Conservation (phyloP, 1,284 basidiomycete species). For the Moniliophthora roreri region DNA sequence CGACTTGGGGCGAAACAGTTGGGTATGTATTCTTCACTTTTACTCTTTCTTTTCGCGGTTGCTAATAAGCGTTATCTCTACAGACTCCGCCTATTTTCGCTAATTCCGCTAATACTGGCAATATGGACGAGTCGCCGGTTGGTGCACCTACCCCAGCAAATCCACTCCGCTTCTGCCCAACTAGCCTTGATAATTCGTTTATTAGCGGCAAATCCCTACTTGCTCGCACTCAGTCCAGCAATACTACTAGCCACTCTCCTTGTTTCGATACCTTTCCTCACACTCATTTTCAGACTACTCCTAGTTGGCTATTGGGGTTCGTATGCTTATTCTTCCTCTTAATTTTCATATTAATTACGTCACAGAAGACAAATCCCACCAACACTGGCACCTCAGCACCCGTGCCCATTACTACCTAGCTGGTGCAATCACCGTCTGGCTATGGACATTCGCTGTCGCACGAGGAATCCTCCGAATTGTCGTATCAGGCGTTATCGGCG, state of each 20-base stretch:
- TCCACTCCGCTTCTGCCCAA: slow-evolving; percentile 73
- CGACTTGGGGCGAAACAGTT: slow-evolving; percentile 79
- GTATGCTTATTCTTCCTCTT: slow-evolving; percentile 1
- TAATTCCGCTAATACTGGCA: slow-evolving; percentile 73
- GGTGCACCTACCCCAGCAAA: slow-evolving; percentile 60
- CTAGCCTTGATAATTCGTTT: slow-evolving; percentile 81
- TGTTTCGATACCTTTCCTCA: slow-evolving; percentile 82
- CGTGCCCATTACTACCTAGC: slow-evolving; percentile 85
- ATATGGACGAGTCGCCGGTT: slow-evolving; percentile 73
- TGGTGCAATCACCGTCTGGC: slow-evolving; percentile 69
- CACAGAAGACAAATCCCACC: slow-evolving; percentile 17
- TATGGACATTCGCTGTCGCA: slow-evolving; percentile 91
- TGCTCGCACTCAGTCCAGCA: slow-evolving; percentile 78
- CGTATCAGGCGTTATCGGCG: slow-evolving; percentile 82
- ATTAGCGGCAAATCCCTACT: slow-evolving; percentile 76
- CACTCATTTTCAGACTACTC: slow-evolving; percentile 79
- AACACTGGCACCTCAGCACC: slow-evolving; percentile 75
- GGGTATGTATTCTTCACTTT: slow-evolving; percentile 50
- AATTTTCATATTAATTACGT: slow-evolving; percentile 30
- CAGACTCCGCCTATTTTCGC: slow-evolving; percentile 75
- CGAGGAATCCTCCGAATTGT: slow-evolving; percentile 80
- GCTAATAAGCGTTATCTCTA: slow-evolving; percentile 9
- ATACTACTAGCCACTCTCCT: slow-evolving; percentile 76
- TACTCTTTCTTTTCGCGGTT: slow-evolving; percentile 1
- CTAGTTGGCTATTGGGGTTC: slow-evolving; percentile 62